Base-by-base conservation (phyloP, 495 filamentous ascomycete genomes). In the Neurospora sublineolata region DNA sequence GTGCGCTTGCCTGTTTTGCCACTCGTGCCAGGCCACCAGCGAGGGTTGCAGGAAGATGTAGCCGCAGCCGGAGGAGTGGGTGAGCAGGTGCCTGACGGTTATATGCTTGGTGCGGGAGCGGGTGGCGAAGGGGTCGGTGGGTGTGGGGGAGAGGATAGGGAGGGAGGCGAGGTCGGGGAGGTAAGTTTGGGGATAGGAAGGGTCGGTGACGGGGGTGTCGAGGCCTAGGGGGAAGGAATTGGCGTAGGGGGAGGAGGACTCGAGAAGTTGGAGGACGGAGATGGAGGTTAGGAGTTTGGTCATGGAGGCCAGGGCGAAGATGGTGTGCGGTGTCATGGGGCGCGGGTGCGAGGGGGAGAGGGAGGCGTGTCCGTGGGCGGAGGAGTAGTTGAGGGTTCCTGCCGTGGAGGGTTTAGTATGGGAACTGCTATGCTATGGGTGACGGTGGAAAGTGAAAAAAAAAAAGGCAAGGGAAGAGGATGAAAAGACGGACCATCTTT, bases 271-370 rank as follows among this genome's bases (percentile, higher is more conserved):
- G 36, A 82, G 70, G 3, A 75, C 69, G 18, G 74, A 72, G 71
- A 81, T 69, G 10, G 78, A 69, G 23, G 81, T 82, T 27, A 77
- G 70, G 67, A 84, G 75, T 37, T 83, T 83, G 16, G 80, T 79
- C 73, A 77, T 75, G 42, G 80, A 82, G 33, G 77, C 75, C 3
- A 82, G 67, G 39, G 73, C 68, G 71, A 81, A 74, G n/a, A 80
- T 68, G 1, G 74, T 75, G 72, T 81, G 72, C 10, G 72, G 33
- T 12, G 69, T 27, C 72, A 75, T 73, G 33, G 74, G 71, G 7
- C 38, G 40, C 1, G 70, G 41, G 23, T 67, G 12, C 0, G 6
- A 14, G 30, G 74, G 68, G 37, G 68, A 69, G 23, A 76, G 71
- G 7, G 72, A 74, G 41, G 64, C n/a, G 6, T 73, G 68, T 6